Base-by-base conservation (phyloP, 768 basidiomycete genomes). In the Kondoa malvinella region DNA sequence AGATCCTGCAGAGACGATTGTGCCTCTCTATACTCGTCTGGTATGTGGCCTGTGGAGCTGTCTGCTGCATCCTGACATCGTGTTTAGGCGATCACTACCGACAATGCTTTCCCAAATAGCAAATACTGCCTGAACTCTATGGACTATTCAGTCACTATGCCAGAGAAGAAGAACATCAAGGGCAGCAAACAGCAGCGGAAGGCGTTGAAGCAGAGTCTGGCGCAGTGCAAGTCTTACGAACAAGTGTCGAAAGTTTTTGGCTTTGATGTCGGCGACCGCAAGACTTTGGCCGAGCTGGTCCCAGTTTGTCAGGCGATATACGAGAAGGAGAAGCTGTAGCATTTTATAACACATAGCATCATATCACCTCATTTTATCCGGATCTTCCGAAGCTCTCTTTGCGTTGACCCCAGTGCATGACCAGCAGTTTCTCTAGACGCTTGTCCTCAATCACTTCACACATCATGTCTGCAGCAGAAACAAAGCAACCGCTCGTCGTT, bases 11-110 rank as follows among this genome's bases (percentile, higher is more conserved):
- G 77, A 78, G 65, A 84, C 82, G 2, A 78, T 95, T 30, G 78
- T 88, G 60, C 86, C 87, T 29, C 77, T 85, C 3, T 88, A 90
- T 76, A 73, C 90, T 70, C 85, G 85, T 70, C 74, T 95, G 77
- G 86, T 89, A 78, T 61, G 68, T 64, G n/a, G n/a, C n/a, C n/a
- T 27, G 1, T n/a, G 40, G 40, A 25, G 21, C 65, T 40, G 3
- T 0, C 3, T 3, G 1, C 17, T 50, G n/a, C n/a, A 1, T 34
- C 60, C 8, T 2, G 1, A 1, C 57, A 58, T 4, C 16, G 17
- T 12, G 31, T 2, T 32, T 31, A 70, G 69, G 74, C 68, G 1
- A 40, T 73, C 57, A 63, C 70, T 21, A 69, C 65, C 0, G 16
- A 30, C 57, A 73, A 75, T 65, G 66, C 66, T 56, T 75, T 66